phyloP scores from a whole-genome alignment of 2,329 filamentous ascomycete species.

The Sporothrix globosa region DNA sequence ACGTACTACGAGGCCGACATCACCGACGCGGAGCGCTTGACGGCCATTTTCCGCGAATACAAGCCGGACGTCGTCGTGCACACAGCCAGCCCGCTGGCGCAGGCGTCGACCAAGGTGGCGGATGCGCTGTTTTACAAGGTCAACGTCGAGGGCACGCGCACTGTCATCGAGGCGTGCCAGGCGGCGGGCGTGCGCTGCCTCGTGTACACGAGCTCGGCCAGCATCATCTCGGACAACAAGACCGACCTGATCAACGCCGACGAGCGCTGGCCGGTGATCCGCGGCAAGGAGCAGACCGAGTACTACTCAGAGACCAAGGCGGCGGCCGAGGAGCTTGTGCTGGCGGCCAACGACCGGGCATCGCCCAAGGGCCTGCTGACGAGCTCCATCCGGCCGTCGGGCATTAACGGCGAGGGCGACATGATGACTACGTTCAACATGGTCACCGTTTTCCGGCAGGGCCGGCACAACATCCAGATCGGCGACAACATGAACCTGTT shows the following conservation, averaged over 20 bases:
- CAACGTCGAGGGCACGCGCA: conserved; percentile 83
- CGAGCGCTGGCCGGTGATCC: conserved; percentile 77
- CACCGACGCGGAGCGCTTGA: conserved; percentile 65
- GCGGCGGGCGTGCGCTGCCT: conserved; percentile 74
- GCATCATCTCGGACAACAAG: conserved; percentile 80
- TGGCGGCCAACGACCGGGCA: conserved; percentile 64
- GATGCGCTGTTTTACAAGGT: conserved; percentile 73
- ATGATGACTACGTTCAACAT: conserved; percentile 73
- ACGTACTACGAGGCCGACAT: conserved; percentile 78
- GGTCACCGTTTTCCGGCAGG: conserved; percentile 68
- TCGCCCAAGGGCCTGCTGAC: conserved; percentile 65
- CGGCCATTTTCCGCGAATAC: conserved; percentile 65
- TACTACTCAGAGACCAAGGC: conserved; percentile 94
- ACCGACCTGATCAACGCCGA: conserved; percentile 81
- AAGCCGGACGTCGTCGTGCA: conserved; percentile 86
- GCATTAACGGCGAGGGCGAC: conserved; percentile 91
- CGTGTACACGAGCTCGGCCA: conserved; percentile 89
- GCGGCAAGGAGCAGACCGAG: conserved; percentile 70
- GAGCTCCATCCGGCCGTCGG: conserved; percentile 79
- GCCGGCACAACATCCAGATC: conserved; percentile 76
- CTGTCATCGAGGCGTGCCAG: conserved; percentile 74
- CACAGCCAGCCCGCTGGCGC: conserved; percentile 73
- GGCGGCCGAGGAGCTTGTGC: conserved; percentile 77
- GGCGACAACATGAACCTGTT: conserved; percentile 69
- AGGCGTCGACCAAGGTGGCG: conserved; percentile 56